Evolutionary conservation across 1,284 basidiomycete genomes (phyloP).

Genomic region (Papiliotrema fonsecae): DNA sequence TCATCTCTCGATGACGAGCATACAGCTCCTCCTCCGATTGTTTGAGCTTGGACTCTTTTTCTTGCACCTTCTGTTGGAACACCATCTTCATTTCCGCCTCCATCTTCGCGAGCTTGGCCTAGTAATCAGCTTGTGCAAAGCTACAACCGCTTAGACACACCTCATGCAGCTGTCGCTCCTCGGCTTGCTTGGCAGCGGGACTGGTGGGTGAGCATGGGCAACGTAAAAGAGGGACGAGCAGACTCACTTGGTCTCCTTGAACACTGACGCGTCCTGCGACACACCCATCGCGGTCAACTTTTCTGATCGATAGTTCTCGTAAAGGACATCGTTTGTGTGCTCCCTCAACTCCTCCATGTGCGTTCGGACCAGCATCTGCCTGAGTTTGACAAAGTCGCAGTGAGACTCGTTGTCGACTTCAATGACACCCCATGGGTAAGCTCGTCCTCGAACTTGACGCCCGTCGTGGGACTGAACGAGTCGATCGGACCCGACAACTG

Average conservation of each 20-base stretch:
- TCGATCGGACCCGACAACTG: slow-evolving; percentile 86
- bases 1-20: slow-evolving; percentile 96
- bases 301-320: slow-evolving; percentile 94
- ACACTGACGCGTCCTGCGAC: slow-evolving; percentile 89
- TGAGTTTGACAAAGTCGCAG: slow-evolving; percentile 96
- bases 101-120: slow-evolving; percentile 94
- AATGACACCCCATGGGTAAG: slow-evolving; percentile 94
- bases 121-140: slow-evolving; percentile 3
- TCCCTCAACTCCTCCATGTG: slow-evolving; percentile 98
- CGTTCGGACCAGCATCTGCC: slow-evolving; percentile 95
- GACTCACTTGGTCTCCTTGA: slow-evolving; percentile 95
- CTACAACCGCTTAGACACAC: slow-evolving; percentile 11
- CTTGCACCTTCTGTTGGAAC: slow-evolving; percentile 98
- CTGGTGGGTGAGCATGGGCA: slow-evolving; percentile 48
- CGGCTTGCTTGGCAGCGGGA: slow-evolving; percentile 88
- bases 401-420: slow-evolving; percentile 98
- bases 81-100: slow-evolving; percentile 99
- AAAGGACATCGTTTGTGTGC: slow-evolving; percentile 85
- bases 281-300: slow-evolving; percentile 94
- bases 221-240: background rate
- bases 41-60: slow-evolving; percentile 96
- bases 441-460: slow-evolving; percentile 80
- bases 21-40: slow-evolving; percentile 97
- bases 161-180: slow-evolving; percentile 87
- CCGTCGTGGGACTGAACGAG: slow-evolving; percentile 77